phyloP scores from a whole-genome alignment of 345 rosid species.

The Acer negundo region DNA sequence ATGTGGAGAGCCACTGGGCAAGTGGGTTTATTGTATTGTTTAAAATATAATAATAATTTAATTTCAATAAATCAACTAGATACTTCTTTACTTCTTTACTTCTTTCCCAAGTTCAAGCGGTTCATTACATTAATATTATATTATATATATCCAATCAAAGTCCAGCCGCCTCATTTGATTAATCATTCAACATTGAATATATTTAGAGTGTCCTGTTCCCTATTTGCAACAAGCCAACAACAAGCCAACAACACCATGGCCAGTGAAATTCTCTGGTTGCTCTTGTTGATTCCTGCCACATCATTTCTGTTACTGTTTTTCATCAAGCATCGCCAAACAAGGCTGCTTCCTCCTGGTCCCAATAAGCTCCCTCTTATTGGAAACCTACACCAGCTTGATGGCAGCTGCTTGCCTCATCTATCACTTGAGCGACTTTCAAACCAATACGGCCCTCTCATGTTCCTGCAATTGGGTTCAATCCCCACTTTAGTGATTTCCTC shows the following conservation, averaged over 20 bases:
- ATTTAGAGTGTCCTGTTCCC: neutral
- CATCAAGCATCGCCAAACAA: neutral
- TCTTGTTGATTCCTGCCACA: neutral
- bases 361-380: constrained; percentile 41
- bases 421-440: constrained; percentile 34
- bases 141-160: no score
- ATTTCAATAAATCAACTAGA: neutral
- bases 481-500: constrained; percentile 47
- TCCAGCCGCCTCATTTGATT: no score
- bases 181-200: no score
- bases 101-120: neutral
- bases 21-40: no score
- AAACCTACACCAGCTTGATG: constrained; percentile 39
- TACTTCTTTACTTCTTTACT: no score
- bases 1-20: no score
- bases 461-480: constrained; percentile 42
- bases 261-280: neutral
- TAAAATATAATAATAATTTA: no score
- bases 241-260: neutral
- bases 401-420: constrained; percentile 26
- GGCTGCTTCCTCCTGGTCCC: constrained; percentile 53
- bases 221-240: neutral
- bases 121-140: neutral
- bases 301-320: neutral
- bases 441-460: constrained; percentile 44